Evolutionary conservation across 768 basidiomycete species (phyloP).

Genomic region (Kwoniella heveanensis): DNA sequence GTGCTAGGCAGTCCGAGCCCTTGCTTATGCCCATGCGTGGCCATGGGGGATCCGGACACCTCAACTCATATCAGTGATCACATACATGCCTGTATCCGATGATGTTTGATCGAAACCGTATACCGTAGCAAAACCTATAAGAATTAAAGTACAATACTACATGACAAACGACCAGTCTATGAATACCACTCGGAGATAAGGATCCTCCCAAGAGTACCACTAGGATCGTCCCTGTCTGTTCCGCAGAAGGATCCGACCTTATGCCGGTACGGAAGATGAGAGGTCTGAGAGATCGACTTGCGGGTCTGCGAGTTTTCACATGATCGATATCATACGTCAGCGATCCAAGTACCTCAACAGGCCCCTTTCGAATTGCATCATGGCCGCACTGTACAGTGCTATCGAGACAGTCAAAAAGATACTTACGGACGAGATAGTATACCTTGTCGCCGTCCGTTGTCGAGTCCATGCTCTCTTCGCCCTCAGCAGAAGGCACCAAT

Average conservation of each 20-base stretch:
- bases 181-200: too few relatives aligned
- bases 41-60: too few relatives aligned
- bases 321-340: background rate
- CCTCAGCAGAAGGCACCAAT: constrained; percentile 55
- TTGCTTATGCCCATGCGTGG: too few relatives aligned
- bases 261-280: constrained; percentile 38
- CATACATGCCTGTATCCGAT: background rate
- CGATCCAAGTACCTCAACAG: too few relatives aligned
- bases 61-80: too few relatives aligned
- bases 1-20: too few relatives aligned
- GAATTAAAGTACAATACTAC: background rate
- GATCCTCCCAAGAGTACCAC: background rate
- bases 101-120: background rate
- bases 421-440: constrained; percentile 80
- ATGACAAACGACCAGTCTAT: too few relatives aligned
- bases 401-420: too few relatives aligned
- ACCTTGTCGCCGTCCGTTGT: constrained; percentile 62
- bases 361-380: too few relatives aligned
- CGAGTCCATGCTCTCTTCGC: constrained; percentile 63
- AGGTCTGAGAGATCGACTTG: constrained; percentile 50
- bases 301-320: constrained; percentile 31
- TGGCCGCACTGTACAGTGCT: too few relatives aligned
- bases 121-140: background rate
- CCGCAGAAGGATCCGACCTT: background rate
- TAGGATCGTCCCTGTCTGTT: too few relatives aligned